These are phyloP conservation scores for Takashimella tepidaria DNA, from an alignment of 1,284 basidiomycete species.

Conservation along the genomic window DNA sequence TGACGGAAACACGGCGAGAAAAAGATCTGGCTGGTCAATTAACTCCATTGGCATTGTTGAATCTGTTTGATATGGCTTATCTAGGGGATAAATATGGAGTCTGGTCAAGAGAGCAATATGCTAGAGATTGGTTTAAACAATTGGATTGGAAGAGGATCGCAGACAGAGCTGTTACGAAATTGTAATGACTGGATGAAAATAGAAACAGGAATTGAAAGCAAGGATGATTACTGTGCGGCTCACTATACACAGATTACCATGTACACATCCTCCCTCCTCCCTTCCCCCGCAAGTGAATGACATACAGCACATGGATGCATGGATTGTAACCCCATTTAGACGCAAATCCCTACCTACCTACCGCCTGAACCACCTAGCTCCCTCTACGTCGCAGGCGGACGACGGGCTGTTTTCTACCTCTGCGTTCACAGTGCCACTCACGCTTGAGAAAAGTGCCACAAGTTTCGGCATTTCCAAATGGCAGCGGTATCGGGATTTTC, in stretches of 20 bases:
- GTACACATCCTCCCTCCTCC: too few relatives aligned
- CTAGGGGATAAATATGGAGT: conserved; percentile 82
- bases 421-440: not conserved
- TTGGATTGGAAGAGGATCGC: conserved; percentile 75
- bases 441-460: not conserved
- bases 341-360: not conserved
- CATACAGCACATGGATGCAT: not conserved
- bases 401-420: too few relatives aligned
- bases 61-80: conserved; percentile 88
- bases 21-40: conserved; percentile 1
- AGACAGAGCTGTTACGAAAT: conserved; percentile 10
- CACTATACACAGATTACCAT: not conserved
- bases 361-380: not conserved
- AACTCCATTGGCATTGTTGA: conserved; percentile 62
- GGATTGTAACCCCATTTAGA: not conserved
- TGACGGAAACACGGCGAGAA: not conserved
- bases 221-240: not conserved
- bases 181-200: not conserved
- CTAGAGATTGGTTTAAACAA: conserved; percentile 81
- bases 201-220: not conserved
- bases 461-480: not conserved
- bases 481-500: not conserved
- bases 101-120: conserved; percentile 88
- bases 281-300: too few relatives aligned
- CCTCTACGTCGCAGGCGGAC: not conserved